Evolutionary conservation across 345 rosid genomes (phyloP).

Genomic region (Aquilaria malaccensis): DNA sequence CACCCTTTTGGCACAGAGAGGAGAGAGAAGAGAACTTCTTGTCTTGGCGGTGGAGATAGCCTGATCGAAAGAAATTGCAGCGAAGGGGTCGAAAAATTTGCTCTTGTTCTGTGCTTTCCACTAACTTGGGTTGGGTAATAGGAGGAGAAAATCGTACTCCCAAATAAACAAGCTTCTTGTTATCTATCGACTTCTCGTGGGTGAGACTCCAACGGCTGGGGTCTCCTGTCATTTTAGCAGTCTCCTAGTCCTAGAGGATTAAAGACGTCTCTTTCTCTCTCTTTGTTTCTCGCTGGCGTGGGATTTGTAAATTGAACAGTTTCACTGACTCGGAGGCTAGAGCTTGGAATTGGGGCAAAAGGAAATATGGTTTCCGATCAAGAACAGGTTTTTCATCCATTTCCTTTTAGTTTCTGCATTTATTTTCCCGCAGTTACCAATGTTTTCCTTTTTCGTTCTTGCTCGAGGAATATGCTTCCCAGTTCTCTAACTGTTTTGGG

Average conservation of each 20-base stretch:
- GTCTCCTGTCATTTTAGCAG: not conserved
- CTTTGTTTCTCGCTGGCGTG: no score
- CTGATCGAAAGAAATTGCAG: constrained; percentile 24
- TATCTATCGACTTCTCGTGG: not conserved
- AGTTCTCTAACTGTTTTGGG: not conserved
- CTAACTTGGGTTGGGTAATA: constrained; percentile 25
- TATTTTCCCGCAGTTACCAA: not conserved
- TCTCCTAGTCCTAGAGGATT: no score
- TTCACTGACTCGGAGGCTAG: no score
- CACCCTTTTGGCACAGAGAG: not conserved
- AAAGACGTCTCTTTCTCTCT: no score
- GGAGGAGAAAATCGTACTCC: constrained; percentile 42
- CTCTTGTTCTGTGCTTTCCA: no score
- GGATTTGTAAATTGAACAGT: no score
- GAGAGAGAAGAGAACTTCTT: constrained; percentile 30
- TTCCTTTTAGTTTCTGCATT: not conserved
- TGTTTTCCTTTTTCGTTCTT: not conserved
- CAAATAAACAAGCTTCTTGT: constrained; percentile 41
- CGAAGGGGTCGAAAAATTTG: no score
- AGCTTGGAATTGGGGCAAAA: no score
- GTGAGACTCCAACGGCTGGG: not conserved
- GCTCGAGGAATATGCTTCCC: not conserved
- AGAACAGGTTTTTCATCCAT: constrained; percentile 1
- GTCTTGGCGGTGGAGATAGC: constrained; percentile 52
- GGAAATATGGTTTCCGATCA: not conserved